phyloP scores from a whole-genome alignment of 2,329 filamentous ascomycete genomes.

The Beauveria scarabaeidicola region DNA sequence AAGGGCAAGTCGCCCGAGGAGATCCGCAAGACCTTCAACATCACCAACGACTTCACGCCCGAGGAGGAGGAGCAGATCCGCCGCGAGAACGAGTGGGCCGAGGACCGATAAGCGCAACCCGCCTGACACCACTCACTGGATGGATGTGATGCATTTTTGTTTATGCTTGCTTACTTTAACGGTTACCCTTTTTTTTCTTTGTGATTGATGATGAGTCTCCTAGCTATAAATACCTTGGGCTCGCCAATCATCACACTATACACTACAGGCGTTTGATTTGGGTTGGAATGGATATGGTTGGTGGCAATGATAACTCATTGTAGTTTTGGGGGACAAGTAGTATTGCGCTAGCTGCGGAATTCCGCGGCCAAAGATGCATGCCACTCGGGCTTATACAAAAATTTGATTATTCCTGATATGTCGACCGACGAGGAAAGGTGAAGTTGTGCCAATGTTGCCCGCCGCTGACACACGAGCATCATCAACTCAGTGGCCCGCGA shows the following conservation, averaged over 20 bases:
- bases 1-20: constrained; percentile 99
- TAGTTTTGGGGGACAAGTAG: background rate
- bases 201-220: constrained; percentile 8
- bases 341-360: background rate
- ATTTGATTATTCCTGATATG: background rate
- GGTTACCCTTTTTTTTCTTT: constrained; percentile 8
- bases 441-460: background rate
- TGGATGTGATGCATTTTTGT: constrained; percentile 1
- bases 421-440: background rate
- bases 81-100: constrained; percentile 84
- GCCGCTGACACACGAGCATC: background rate
- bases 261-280: constrained; percentile 10
- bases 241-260: background rate
- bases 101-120: constrained; percentile 54
- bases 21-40: constrained; percentile 99
- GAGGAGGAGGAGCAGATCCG: constrained; percentile 98
- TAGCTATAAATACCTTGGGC: background rate
- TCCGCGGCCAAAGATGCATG: background rate
- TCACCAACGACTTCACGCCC: constrained; percentile 97
- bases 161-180: background rate
- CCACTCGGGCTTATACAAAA: background rate
- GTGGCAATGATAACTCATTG: background rate
- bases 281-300: background rate
- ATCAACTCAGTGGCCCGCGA: too few species aligned
- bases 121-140: background rate